phyloP scores from a whole-genome alignment of 495 filamentous ascomycete genomes.

The Penicillium odoratum region DNA sequence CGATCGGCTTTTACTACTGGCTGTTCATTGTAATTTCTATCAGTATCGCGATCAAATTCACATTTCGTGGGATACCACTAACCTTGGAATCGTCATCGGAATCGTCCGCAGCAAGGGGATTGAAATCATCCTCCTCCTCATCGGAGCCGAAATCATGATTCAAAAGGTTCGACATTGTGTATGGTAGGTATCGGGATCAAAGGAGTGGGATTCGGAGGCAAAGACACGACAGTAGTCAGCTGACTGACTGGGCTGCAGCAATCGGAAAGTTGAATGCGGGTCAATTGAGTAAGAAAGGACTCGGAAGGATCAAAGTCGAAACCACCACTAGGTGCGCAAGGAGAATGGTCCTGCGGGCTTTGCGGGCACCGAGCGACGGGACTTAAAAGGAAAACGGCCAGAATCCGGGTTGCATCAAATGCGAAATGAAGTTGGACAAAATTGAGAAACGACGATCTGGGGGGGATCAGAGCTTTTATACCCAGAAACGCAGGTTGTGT shows the following conservation, averaged over 20 bases:
- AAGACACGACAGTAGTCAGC: neutral
- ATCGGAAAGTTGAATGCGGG: neutral
- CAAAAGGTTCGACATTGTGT: conserved; percentile 53
- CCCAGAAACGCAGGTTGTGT: conserved; percentile 15
- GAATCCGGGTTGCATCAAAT: conserved; percentile 5
- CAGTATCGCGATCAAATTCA: conserved; percentile 15
- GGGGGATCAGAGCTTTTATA: conserved; percentile 3
- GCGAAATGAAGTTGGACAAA: neutral
- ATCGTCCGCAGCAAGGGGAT: conserved; percentile 65
- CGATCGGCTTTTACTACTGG: conserved; percentile 48
- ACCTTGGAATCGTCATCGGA: conserved; percentile 64
- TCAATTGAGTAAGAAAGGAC: neutral
- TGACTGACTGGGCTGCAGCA: neutral
- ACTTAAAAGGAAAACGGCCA: conserved; percentile 4
- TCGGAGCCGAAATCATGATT: conserved; percentile 65
- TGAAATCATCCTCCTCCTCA: conserved; percentile 83
- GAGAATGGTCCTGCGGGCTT: conserved; percentile 18
- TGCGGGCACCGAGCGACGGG: conserved; percentile 27
- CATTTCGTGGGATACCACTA: conserved; percentile 20
- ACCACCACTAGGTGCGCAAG: conserved; percentile 5
- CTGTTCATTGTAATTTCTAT: conserved; percentile 16
- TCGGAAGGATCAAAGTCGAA: neutral
- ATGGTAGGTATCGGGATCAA: conserved; percentile 4
- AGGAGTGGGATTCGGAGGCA: neutral
- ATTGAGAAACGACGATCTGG: conserved; percentile 4